Evolutionary conservation across 768 basidiomycete genomes (phyloP).

Genomic region (Neoboletus subvelutipes): DNA sequence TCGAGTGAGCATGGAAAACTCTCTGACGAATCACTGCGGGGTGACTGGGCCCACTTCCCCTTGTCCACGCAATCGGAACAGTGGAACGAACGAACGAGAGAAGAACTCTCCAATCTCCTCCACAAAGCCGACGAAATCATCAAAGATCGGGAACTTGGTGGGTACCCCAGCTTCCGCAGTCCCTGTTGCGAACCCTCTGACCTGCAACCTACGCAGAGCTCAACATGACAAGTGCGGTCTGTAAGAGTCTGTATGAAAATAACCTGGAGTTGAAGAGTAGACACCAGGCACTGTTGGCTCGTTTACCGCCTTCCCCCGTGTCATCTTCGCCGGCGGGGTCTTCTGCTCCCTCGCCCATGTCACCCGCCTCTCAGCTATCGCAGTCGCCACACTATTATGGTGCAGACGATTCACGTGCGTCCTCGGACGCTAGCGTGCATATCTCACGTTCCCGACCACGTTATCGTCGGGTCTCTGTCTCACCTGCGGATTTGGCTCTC

Average conservation of each 20-base stretch:
- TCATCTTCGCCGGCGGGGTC: slow-evolving; percentile 33
- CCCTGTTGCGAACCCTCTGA: slow-evolving; percentile 8
- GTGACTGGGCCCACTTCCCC: slow-evolving; percentile 13
- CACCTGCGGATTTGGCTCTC: slow-evolving; percentile 63
- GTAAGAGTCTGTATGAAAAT: slow-evolving; percentile 67
- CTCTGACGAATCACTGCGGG: slow-evolving; percentile 22
- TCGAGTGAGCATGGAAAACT: slow-evolving; percentile 35
- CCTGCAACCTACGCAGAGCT: slow-evolving; percentile 48
- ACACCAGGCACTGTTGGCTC: slow-evolving; percentile 68
- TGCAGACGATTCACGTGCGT: slow-evolving; percentile 27
- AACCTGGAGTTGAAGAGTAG: slow-evolving; percentile 67
- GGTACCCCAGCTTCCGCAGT: slow-evolving; percentile 21
- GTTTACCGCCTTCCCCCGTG: slow-evolving; percentile 51
- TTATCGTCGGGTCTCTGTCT: slow-evolving; percentile 54
- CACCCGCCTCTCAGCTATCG: slow-evolving; percentile 27
- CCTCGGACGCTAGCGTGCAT: slow-evolving; percentile 17
- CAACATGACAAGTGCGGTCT: slow-evolving; percentile 61
- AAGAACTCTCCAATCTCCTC: slow-evolving; percentile 69
- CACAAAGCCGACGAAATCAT: slow-evolving; percentile 74
- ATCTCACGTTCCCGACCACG: slow-evolving; percentile 28
- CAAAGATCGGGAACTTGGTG: slow-evolving; percentile 74
- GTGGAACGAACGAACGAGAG: slow-evolving; percentile 69
- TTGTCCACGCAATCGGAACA: slow-evolving; percentile 38
- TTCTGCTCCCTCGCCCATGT: slow-evolving; percentile 22
- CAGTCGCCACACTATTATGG: slow-evolving; percentile 36